These are phyloP conservation scores for Xylariaceae sp. DNA, from an alignment of 2,329 filamentous ascomycete genomes.

Conservation along the genomic window DNA sequence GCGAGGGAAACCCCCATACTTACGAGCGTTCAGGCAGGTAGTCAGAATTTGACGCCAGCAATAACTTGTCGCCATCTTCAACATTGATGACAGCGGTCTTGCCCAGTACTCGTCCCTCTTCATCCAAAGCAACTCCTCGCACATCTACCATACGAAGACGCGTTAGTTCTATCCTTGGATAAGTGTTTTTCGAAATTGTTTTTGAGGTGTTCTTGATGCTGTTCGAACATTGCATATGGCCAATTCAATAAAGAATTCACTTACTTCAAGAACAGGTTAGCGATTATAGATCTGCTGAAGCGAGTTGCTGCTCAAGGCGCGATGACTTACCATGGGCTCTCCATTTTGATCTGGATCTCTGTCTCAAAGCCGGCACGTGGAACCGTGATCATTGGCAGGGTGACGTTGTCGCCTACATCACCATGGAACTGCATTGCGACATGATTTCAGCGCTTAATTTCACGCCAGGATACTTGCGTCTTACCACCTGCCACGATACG, in stretches of 20 bases:
- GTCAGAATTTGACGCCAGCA: too few relatives aligned
- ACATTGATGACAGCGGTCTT: constrained; percentile 8
- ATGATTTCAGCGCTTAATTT: not conserved
- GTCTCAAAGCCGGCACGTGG: constrained; percentile 15
- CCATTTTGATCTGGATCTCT: constrained; percentile 4
- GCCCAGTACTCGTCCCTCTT: constrained; percentile 5
- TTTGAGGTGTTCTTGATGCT: too few relatives aligned
- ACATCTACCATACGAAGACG: not conserved
- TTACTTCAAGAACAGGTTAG: too few relatives aligned
- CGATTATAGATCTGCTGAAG: too few relatives aligned
- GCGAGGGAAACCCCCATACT: too few relatives aligned
- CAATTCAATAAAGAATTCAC: too few relatives aligned
- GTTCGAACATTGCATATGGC: too few relatives aligned
- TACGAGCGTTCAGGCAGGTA: too few relatives aligned
- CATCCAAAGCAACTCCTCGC: constrained; percentile 13
- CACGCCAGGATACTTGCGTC: not conserved
- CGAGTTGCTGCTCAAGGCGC: not conserved
- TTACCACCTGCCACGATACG: constrained; percentile 15
- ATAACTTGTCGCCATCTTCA: not conserved
- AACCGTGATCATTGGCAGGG: not conserved
- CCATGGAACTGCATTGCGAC: constrained; percentile 7
- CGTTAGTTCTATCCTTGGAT: too few relatives aligned
- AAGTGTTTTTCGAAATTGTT: too few relatives aligned
- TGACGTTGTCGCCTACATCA: not conserved
- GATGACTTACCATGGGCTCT: not conserved